Base-by-base conservation (phyloP, 2,329 filamentous ascomycete species). In the Endocalyx cinctus region DNA sequence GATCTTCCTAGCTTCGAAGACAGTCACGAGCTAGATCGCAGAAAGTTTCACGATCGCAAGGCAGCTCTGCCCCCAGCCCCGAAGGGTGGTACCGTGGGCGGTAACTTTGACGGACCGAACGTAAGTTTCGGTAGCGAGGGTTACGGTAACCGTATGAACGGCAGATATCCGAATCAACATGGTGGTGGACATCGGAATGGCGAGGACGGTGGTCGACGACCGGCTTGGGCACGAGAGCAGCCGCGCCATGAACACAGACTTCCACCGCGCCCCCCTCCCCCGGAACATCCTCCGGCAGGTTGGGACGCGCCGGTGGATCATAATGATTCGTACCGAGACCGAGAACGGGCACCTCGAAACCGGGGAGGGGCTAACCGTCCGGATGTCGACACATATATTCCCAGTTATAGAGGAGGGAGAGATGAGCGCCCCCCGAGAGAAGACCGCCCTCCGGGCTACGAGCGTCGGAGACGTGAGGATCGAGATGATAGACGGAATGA, bases 1-100 rank as follows among this genome's bases (percentile, higher is more conserved):
- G 88, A 97, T 31, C 74, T 98, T n/a, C 92, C 92, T 3, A 75
- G 69, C 12, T 97, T 95, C 52, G 87, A 94, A 55, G 90, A 96
- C 51, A 95, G 88, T 27, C 92, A 98, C 60, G 92, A 98, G 60
- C 70, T 97, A n/a, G 92, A 98, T 57, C 78, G 90, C 31, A 79
- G 88, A 57, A 94, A 90, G 61, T 90, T 88, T 48, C 83, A 94
- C 46, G 84, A 88, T 38, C 83, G 92, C 51, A 87, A 87, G 53
- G 84, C 84, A 15, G 84, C 82, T 15, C 72, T 90, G 10, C 90
- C 90, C 4, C 90, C 92, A 10, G 92, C 90, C 1, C 92, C 92
- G 0, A 88, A 90, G 47, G 90, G 89, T 10, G 90, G 87, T 4
- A 88, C 87, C 1, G 88, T 95, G 4, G 90, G 90, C 11, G 79